Evolutionary conservation across 768 basidiomycete genomes (phyloP).

Genomic region (Lactifluus rugatus): DNA sequence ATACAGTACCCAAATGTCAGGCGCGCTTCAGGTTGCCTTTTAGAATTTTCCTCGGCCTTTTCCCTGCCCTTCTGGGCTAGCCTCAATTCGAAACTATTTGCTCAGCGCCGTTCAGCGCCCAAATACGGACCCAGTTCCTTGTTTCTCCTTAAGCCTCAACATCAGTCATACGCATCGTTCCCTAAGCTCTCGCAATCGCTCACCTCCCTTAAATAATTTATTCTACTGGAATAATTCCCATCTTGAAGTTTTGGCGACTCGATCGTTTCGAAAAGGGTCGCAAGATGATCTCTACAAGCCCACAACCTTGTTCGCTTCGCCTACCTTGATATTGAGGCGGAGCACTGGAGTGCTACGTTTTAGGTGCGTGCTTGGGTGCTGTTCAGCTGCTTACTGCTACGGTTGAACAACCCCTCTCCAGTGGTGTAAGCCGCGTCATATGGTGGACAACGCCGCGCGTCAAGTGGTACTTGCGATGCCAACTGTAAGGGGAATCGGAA

Average conservation of each 20-base stretch:
- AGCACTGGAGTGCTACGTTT: not conserved
- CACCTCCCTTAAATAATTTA: conserved; percentile 6
- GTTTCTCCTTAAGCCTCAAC: conserved; percentile 14
- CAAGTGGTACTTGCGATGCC: not conserved
- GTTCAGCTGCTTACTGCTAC: not conserved
- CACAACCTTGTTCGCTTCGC: not conserved
- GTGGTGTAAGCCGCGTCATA: not conserved
- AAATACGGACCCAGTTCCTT: conserved; percentile 15
- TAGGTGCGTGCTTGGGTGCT: not conserved
- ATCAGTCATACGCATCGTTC: conserved; percentile 7
- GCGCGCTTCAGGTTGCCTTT: conserved; percentile 20
- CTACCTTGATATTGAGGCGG: not conserved
- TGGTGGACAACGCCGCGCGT: not conserved
- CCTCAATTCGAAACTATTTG: conserved; percentile 18
- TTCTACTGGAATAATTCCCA: not conserved
- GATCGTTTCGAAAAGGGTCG: not conserved
- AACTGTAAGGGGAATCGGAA: conserved; percentile 3
- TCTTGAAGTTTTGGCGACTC: not conserved
- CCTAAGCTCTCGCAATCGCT: conserved; percentile 7
- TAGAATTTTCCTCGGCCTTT: conserved; percentile 19
- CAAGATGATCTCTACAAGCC: not conserved
- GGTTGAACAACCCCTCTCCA: not conserved
- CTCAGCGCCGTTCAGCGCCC: conserved; percentile 18
- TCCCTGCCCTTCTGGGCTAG: conserved; percentile 20
- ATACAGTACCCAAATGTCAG: conserved; percentile 15